A percentile compares a stretch with the other conserved stretches of the same genome.
Conservation (phyloP, 352 stramenopile genomes). For the Pythium coloratum region DNA sequence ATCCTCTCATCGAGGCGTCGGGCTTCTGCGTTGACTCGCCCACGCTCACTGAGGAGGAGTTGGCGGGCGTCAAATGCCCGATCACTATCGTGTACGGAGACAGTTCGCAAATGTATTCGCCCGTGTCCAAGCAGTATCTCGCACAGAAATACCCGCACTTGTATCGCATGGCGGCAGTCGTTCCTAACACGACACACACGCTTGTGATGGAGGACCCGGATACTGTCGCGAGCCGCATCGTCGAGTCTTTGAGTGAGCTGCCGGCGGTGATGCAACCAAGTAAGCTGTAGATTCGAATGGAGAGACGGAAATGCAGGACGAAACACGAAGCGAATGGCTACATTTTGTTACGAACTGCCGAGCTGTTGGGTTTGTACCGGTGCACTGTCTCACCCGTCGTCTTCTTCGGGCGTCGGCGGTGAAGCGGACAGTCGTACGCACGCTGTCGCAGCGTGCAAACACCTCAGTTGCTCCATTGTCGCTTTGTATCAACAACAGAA, state of each 20-base stretch:
- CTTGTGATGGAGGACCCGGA: slow-evolving; percentile 53
- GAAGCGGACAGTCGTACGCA: too few species aligned
- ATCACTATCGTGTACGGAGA: slow-evolving; percentile 41
- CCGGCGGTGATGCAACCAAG: background rate
- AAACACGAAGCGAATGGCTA: too few species aligned
- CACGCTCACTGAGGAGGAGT: slow-evolving; percentile 29
- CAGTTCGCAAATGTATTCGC: slow-evolving; percentile 48
- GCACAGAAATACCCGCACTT: slow-evolving; percentile 32
- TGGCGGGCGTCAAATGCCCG: slow-evolving; percentile 31
- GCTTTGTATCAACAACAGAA: too few species aligned
- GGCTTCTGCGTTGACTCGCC: slow-evolving; percentile 33
- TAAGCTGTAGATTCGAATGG: background rate
- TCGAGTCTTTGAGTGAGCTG: slow-evolving; percentile 5
- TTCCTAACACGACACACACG: slow-evolving; percentile 36
- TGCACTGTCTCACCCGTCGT: too few species aligned
- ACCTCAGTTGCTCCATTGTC: too few species aligned
- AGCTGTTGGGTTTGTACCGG: too few species aligned
- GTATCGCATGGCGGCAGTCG: slow-evolving; percentile 37
- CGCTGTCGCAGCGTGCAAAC: too few species aligned
- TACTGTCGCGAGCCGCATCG: slow-evolving; percentile 37
- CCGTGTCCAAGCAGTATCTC: slow-evolving; percentile 16
- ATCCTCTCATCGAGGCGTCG: slow-evolving; percentile 42
- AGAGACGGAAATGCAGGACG: too few species aligned
- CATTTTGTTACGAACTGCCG: background rate
- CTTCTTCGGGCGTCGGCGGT: too few species aligned